Evolutionary conservation across 768 basidiomycete genomes (phyloP).

Genomic region (Scleroderma citrinum): DNA sequence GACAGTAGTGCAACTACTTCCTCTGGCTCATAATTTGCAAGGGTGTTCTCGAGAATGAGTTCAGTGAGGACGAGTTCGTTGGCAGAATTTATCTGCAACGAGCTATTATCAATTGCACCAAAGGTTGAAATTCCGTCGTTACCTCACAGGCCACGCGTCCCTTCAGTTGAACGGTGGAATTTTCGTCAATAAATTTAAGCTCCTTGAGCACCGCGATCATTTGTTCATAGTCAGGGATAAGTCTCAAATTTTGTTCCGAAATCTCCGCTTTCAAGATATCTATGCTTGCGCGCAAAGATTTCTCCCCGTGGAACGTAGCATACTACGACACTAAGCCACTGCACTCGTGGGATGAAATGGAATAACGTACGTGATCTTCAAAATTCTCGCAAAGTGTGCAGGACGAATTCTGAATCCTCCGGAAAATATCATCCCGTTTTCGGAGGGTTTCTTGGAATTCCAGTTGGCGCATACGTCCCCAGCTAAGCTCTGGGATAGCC

Average conservation of each 20-base stretch:
- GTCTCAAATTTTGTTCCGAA: slow-evolving; percentile 94
- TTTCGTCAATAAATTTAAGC: slow-evolving; percentile 90
- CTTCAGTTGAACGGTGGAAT: slow-evolving; percentile 91
- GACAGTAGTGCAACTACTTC: slow-evolving; percentile 96
- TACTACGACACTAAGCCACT: slow-evolving; percentile 49
- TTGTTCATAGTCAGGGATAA: slow-evolving; percentile 96
- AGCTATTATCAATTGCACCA: not conserved
- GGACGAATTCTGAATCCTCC: slow-evolving; percentile 35
- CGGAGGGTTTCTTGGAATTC: slow-evolving; percentile 87
- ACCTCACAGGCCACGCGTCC: slow-evolving; percentile 99
- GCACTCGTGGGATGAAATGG: not conserved
- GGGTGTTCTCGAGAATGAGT: slow-evolving; percentile 91
- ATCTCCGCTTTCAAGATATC: slow-evolving; percentile 75
- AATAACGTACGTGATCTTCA: slow-evolving; percentile 59
- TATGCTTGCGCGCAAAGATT: slow-evolving; percentile 68
- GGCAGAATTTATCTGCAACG: slow-evolving; percentile 88
- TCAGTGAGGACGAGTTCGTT: slow-evolving; percentile 95
- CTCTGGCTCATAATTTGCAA: slow-evolving; percentile 86
- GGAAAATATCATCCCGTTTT: slow-evolving; percentile 44
- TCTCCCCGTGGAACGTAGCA: slow-evolving; percentile 63
- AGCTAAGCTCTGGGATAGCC: slow-evolving; percentile 71
- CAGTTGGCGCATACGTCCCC: slow-evolving; percentile 74
- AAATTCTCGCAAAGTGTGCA: slow-evolving; percentile 68
- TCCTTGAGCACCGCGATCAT: slow-evolving; percentile 86
- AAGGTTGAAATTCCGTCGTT: slow-evolving; percentile 5